Conservation (phyloP, 2,329 filamentous ascomycete genomes). For the Nemania sp. region DNA sequence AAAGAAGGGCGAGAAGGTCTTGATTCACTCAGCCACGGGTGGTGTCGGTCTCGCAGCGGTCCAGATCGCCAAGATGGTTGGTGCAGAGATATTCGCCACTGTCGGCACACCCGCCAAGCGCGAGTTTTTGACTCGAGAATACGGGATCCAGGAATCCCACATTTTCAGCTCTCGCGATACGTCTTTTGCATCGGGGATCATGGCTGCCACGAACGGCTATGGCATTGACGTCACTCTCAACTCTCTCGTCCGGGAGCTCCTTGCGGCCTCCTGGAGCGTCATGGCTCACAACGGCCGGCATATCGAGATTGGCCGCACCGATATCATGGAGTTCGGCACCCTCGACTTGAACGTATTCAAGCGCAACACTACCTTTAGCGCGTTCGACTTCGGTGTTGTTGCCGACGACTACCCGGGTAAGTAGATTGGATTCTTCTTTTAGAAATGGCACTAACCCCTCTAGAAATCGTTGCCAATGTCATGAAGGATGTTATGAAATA, state of each 20-base stretch:
- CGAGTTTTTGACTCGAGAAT: constrained; percentile 48
- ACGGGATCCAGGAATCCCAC: constrained; percentile 52
- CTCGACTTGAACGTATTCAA: constrained; percentile 35
- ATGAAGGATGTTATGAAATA: constrained; percentile 37
- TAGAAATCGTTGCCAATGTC: constrained; percentile 36
- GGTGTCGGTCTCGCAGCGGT: constrained; percentile 59
- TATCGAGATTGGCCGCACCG: constrained; percentile 34
- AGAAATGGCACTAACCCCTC: constrained; percentile 12
- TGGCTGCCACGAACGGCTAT: constrained; percentile 47
- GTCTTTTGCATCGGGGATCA: constrained; percentile 52
- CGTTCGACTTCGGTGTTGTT: constrained; percentile 35
- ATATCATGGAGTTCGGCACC: constrained; percentile 33
- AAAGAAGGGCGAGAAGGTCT: constrained; percentile 49
- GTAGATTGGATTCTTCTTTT: background rate
- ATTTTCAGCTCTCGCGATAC: constrained; percentile 56
- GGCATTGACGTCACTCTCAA: constrained; percentile 61
- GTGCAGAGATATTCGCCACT: constrained; percentile 59
- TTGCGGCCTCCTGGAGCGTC: constrained; percentile 31
- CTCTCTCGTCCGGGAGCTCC: constrained; percentile 50
- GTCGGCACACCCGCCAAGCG: constrained; percentile 54
- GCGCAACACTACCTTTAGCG: constrained; percentile 36
- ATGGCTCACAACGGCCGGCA: constrained; percentile 26
- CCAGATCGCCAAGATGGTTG: constrained; percentile 54
- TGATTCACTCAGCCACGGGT: constrained; percentile 61
- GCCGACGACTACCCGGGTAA: constrained; percentile 32